Evolutionary conservation across 164 flowering plant species (phyloP), one percentile per base, ranked within the genome.

Genomic region (Magnolia officinalis): DNA sequence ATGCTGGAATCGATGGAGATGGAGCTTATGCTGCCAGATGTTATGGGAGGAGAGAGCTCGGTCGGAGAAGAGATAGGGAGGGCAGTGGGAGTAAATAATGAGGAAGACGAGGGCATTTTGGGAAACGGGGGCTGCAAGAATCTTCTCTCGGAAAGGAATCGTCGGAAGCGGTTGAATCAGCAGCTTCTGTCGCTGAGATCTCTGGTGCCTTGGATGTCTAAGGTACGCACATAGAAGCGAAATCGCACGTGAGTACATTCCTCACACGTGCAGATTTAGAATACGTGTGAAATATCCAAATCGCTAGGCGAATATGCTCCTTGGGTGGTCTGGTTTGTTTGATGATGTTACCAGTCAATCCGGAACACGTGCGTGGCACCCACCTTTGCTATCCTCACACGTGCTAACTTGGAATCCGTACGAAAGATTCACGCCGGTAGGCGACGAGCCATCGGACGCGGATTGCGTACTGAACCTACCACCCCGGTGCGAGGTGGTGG

Each of bases 121-220:
- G 72, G 58, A 20, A 74, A 18, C 16, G 50, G 63, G 26, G 51
- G 72, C 31, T 19, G 80, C 65, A 81, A 77, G 72, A 79, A 82
- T 18, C 72, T 82, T 64, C 74, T 82, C 6, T 79, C 84, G 9
- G 84, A 82, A 73, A 75, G 84, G 61, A 82, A 82, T 61, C 29
- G 84, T n/a, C 77, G 84, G 74, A 77, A 77, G 71, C 70, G 81
- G 58, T 67, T 82, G 24, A 82, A 76, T 21, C 78, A 79, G 49
- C 81, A 79, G 52, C 71, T 82, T 23, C 72, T 79, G 1, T 71
- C 84, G 50, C 75, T 82, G 29, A 74, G 84, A 13, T 76, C 82
- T 7, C 77, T 82, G 11, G 84, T 82, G 6, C 84, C 82, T 16
- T 79, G 80, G 31, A 82, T 82, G 67, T 74, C 84, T 2, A 82